phyloP scores from a whole-genome alignment of 2,329 filamentous ascomycete species.

The Mollisiaceae sp. region DNA sequence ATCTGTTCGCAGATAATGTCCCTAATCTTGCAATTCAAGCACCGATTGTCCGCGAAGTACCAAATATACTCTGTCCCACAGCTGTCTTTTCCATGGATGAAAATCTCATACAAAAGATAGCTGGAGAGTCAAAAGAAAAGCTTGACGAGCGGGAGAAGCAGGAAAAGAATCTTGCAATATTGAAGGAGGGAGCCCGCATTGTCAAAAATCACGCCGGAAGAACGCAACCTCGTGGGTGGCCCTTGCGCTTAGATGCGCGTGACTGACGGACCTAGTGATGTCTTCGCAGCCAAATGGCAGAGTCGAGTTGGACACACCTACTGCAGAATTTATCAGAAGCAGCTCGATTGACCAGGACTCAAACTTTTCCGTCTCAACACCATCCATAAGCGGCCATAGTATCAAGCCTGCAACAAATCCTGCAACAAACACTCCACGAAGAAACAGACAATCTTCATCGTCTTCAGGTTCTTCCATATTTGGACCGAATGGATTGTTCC shows the following conservation, averaged over 20 bases:
- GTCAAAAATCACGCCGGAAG: constrained; percentile 32
- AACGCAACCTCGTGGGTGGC: constrained; percentile 2
- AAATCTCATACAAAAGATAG: constrained; percentile 26
- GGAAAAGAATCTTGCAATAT: constrained; percentile 21
- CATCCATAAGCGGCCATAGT: too few relatives aligned
- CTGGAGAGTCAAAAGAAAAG: constrained; percentile 31
- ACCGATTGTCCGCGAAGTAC: constrained; percentile 29
- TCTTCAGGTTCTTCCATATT: too few relatives aligned
- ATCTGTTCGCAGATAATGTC: constrained; percentile 34
- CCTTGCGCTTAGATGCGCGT: not conserved
- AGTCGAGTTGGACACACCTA: too few relatives aligned
- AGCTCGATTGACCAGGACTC: too few relatives aligned
- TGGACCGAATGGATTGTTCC: too few relatives aligned
- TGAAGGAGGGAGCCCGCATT: constrained; percentile 30
- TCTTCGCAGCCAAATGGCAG: too few relatives aligned
- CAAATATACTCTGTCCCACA: constrained; percentile 31
- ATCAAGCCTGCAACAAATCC: too few relatives aligned
- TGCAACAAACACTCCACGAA: too few relatives aligned
- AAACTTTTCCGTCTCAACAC: too few relatives aligned
- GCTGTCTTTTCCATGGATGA: constrained; percentile 29
- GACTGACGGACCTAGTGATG: not conserved
- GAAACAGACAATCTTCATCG: too few relatives aligned
- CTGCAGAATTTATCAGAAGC: too few relatives aligned
- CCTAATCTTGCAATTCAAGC: constrained; percentile 30
- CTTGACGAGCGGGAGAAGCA: constrained; percentile 24